Conservation (phyloP, 768 basidiomycete species). For the Phallus indusiatus region DNA sequence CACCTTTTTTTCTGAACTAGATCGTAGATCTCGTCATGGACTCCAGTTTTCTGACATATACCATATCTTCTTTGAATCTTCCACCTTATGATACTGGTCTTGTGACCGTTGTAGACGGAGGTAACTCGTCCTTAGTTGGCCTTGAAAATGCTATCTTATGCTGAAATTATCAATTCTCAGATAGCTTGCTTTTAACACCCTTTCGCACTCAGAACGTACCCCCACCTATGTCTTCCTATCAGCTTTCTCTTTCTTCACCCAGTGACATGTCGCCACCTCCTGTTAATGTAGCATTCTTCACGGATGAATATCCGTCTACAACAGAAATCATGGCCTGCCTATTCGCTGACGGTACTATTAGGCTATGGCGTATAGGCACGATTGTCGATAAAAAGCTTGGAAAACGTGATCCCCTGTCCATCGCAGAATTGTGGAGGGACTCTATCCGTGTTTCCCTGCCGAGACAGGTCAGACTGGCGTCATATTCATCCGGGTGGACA, state of each 20-base stretch:
- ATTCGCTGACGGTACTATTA: conserved; percentile 59
- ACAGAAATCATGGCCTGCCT: conserved; percentile 53
- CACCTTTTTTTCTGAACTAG: background rate
- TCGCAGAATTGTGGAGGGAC: background rate
- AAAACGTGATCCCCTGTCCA: background rate
- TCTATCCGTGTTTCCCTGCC: background rate
- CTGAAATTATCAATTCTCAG: conserved; percentile 30
- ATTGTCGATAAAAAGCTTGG: conserved; percentile 26
- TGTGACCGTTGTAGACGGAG: conserved; percentile 84
- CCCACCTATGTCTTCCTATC: conserved; percentile 89
- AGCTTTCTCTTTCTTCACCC: conserved; percentile 23
- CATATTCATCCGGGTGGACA: background rate
- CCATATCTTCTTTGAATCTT: conserved; percentile 44
- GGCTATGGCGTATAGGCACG: conserved; percentile 63
- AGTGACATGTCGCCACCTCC: conserved; percentile 1
- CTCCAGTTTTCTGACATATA: conserved; percentile 21
- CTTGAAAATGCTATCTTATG: background rate
- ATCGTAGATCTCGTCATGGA: background rate
- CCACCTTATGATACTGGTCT: conserved; percentile 73
- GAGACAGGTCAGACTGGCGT: background rate
- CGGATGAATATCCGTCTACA: conserved; percentile 24
- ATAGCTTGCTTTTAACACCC: conserved; percentile 72
- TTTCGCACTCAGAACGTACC: conserved; percentile 92
- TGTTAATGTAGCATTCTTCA: conserved; percentile 2
- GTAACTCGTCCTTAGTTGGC: conserved; percentile 34